Evolutionary conservation across 2,329 filamentous ascomycete species (phyloP).

Genomic region (Clathrospora elynae): DNA sequence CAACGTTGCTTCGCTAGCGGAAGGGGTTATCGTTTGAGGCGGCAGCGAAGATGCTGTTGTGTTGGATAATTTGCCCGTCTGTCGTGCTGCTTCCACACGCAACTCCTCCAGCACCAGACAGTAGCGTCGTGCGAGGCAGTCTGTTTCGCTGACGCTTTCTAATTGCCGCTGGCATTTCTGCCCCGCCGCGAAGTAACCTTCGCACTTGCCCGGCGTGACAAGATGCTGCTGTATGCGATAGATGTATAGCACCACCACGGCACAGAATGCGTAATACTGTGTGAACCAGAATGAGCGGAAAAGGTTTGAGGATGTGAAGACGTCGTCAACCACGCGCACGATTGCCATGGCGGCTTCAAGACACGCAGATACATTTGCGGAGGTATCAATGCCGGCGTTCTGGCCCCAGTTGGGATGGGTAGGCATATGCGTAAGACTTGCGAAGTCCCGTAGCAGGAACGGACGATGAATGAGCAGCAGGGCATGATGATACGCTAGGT

Average conservation of each 20-base stretch:
- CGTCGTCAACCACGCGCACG: conserved; percentile 52
- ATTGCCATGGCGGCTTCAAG: conserved; percentile 55
- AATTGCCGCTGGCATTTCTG: conserved; percentile 51
- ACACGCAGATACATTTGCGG: conserved; percentile 51
- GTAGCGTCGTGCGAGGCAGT: conserved; percentile 53
- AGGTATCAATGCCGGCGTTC: conserved; percentile 23
- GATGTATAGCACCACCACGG: conserved; percentile 60
- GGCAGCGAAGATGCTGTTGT: neutral
- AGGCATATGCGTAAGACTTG: conserved; percentile 40
- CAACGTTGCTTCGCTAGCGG: neutral
- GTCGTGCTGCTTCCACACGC: conserved; percentile 49
- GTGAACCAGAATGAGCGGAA: conserved; percentile 60
- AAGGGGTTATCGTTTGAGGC: neutral
- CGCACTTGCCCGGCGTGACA: conserved; percentile 54
- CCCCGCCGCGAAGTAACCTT: conserved; percentile 52
- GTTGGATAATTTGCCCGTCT: conserved; percentile 22
- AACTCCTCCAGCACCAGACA: conserved; percentile 60
- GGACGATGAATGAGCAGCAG: conserved; percentile 62
- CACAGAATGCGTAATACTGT: conserved; percentile 61
- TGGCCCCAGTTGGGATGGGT: conserved; percentile 25
- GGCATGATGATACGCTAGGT: conserved; percentile 61
- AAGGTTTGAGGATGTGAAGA: conserved; percentile 49
- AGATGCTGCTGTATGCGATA: conserved; percentile 59
- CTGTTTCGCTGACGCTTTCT: conserved; percentile 36
- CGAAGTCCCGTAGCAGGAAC: conserved; percentile 56